Base-by-base conservation (phyloP, 2,329 filamentous ascomycete species). In the Mycosphaerella sp. region DNA sequence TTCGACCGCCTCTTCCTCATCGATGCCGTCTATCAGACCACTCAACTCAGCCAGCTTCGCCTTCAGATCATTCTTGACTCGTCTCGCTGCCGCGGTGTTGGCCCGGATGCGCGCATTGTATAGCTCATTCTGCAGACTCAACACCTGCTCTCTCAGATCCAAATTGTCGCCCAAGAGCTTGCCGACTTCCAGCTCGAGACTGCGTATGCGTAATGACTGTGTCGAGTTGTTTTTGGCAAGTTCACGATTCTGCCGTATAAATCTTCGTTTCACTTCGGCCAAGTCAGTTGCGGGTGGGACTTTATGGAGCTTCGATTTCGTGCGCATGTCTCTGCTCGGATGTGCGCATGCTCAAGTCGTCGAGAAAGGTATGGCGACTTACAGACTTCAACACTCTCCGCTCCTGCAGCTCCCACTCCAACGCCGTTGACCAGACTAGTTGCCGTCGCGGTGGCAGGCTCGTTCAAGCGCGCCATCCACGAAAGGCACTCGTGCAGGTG, bases 241-340 rank as follows among this genome's bases (percentile, higher is more conserved):
- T 64, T 93, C 87, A 70, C 86, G 80, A 67, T 94, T 94, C 67
- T 93, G 88, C 49, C 87, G 80, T 62, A 90, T 75, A 65, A 90
- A 88, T 66, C 85, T 84, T 64, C 85, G 80, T 67, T 87, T 86
- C 53, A 91, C 86, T 90, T 59, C 64, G 14, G 63, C 63, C 30
- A 65, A 56, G 55, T 60, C 56, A 60, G 63, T 53, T 35, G 65
- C 53, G 17, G 64, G 54, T 34, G 48, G 53, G 36, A 59, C 40
- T 41, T 52, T 37, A 16, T 54, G 37, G 6, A 52, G 49, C 7
- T 52, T 53, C 32, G 60, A 62, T 59, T 66, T 66, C 44, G 65
- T 66, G 62, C 65, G 65, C 65, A 67, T 67, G 10, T 17, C 40
- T 35, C 27, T 48, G 28, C 44, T 34, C 17, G 44, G 40, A 34